A percentile compares a stretch with the other conserved stretches of the same genome.
Conservation (phyloP, 2,329 filamentous ascomycete genomes). For the Allantophomopsis lycopodina region DNA sequence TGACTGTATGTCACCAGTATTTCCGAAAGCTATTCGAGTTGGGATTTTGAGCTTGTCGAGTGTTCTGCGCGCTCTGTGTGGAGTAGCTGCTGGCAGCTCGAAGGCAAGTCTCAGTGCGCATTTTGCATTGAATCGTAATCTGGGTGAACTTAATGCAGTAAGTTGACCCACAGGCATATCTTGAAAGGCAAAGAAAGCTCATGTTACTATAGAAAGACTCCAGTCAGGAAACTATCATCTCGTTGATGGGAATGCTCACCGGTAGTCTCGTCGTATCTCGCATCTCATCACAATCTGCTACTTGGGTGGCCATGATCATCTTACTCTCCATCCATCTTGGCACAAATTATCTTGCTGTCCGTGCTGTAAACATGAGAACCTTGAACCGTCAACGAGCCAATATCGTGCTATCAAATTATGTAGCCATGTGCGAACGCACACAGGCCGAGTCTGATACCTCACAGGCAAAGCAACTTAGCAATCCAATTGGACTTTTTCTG, state of each 20-base stretch:
- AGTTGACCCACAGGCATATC: slow-evolving; percentile 14
- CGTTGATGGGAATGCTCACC: slow-evolving; percentile 71
- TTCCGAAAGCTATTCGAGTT: slow-evolving; percentile 43
- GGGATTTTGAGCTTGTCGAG: slow-evolving; percentile 43
- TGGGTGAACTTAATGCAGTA: slow-evolving; percentile 82
- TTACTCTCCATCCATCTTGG: slow-evolving; percentile 66
- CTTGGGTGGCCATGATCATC: slow-evolving; percentile 58
- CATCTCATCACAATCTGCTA: slow-evolving; percentile 56
- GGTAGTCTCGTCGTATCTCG: slow-evolving; percentile 71
- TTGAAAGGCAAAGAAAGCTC: slow-evolving; percentile 1
- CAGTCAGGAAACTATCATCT: slow-evolving; percentile 89
- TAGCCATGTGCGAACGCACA: slow-evolving; percentile 13
- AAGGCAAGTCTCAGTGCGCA: slow-evolving; percentile 88
- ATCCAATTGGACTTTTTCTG: slow-evolving; percentile 23
- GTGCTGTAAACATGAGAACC: slow-evolving; percentile 68
- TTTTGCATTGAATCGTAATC: slow-evolving; percentile 75
- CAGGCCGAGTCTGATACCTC: not conserved
- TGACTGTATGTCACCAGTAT: slow-evolving; percentile 51
- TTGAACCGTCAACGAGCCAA: slow-evolving; percentile 80
- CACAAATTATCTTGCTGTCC: slow-evolving; percentile 79
- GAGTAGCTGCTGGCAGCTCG: slow-evolving; percentile 77
- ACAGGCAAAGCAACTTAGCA: slow-evolving; percentile 4
- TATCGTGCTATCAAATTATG: slow-evolving; percentile 52
- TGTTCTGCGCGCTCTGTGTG: slow-evolving; percentile 58
- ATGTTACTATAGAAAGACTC: slow-evolving; percentile 51